Base-by-base conservation (phyloP, 768 basidiomycete genomes). In the Fibroporia radiculosa region DNA sequence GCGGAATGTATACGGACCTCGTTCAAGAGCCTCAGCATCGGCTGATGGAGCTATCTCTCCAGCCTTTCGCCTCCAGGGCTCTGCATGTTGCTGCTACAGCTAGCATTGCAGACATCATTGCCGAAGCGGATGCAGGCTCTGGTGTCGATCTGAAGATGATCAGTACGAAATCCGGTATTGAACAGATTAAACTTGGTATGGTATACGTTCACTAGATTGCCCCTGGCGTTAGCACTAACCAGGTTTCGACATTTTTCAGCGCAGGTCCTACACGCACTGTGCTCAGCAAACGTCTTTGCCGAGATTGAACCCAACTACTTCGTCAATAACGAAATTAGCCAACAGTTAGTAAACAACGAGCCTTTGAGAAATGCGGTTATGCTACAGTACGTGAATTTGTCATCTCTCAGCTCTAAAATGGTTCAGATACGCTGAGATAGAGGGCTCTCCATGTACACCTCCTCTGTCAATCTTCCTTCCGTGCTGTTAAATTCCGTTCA, bases 391-490 rank as follows among this genome's bases (percentile, higher is more conserved):
- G 46, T 31, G n/a, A n/a, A 8, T 31, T 10, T 3, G 6, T n/a
- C 28, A 26, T 13, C 8, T 24, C 4, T 10, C 4, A 26, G 19
- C 26, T 23, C 16, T 3, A 18, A 20, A 25, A 26, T 25, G 28
- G 13, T 31, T 16, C 34, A 25, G 18, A 24, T 19, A 36, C 14
- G 3, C 2, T 20, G 8, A 11, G 14, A 4, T 12, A 31, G 42
- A 16, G 31, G 27, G 6, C 13, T 35, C 14, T 4, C 8, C 29
- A n/a, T 41, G 3, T 51, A 44, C 42, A 42, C 42, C 3, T 37
- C 50, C 6, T 40, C 47, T 5, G 40, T 27, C 39, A 49, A 46
- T n/a, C 48, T 52, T 2, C 51, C 51, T 3, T 34, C 42, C 1
- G 41, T 44, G 1, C 41, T 52, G 2, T 40, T 32, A 14, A 37